Conservation (phyloP, 176 grass and related monocot species). For the Alopecurus myosuroides region DNA sequence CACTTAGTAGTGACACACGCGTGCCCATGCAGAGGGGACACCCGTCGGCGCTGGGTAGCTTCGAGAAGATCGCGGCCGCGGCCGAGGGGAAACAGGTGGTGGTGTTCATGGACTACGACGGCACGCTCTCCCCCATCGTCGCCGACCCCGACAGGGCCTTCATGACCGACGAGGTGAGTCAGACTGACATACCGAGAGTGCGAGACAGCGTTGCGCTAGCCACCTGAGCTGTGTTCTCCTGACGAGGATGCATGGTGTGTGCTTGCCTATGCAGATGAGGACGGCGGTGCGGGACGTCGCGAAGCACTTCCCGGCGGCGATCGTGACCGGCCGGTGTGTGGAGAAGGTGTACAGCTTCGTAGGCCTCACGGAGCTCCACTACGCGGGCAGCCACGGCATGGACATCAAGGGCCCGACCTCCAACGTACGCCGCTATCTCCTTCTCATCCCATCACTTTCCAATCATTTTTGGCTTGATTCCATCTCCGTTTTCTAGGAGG, state of each 20-base stretch:
- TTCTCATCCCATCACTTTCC: neutral
- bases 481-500: conserved; percentile 12
- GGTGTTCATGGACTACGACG: conserved; percentile 96
- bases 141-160: conserved; percentile 79
- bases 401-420: conserved; percentile 83
- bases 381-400: conserved; percentile 98
- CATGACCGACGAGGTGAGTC: conserved; percentile 64
- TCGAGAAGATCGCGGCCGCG: conserved; percentile 62
- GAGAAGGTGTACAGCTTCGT: conserved; percentile 77
- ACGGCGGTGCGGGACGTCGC: conserved; percentile 61
- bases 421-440: conserved; percentile 31
- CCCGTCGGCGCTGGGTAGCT: conserved; percentile 73
- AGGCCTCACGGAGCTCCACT: conserved; percentile 76
- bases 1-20: neutral
- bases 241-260: no score
- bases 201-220: neutral
- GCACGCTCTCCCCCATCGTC: conserved; percentile 96
- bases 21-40: conserved; percentile 48
- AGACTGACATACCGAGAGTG: neutral
- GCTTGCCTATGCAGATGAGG: conserved; percentile 66
- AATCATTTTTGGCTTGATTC: conserved; percentile 14
- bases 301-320: conserved; percentile 66
- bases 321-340: conserved; percentile 79
- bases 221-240: neutral
- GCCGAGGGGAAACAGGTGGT: conserved; percentile 65